These are phyloP conservation scores for Avena atlantica DNA, from an alignment of 176 grass and related monocot genomes.

Conservation along the genomic window DNA sequence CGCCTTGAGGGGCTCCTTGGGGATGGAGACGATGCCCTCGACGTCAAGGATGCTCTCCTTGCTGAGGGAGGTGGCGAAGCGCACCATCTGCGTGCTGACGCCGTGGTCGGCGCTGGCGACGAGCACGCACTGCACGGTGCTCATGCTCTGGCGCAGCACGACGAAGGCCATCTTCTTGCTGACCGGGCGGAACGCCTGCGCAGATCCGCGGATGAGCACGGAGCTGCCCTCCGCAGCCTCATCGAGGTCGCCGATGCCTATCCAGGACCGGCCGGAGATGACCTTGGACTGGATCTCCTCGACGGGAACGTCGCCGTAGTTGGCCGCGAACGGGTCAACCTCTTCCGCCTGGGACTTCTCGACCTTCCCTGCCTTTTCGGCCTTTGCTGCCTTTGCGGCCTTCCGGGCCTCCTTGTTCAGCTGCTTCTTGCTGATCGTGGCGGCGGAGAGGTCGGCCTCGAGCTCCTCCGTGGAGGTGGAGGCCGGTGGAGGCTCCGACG, in stretches of 20 bases:
- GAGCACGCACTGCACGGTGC: slow-evolving; percentile 89
- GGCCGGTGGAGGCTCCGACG: slow-evolving; percentile 45
- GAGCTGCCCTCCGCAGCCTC: slow-evolving; percentile 39
- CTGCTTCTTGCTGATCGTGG: slow-evolving; percentile 61
- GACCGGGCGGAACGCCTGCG: slow-evolving; percentile 68
- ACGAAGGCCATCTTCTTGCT: slow-evolving; percentile 98
- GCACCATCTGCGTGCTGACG: slow-evolving; percentile 91
- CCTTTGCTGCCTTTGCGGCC: slow-evolving; percentile 77
- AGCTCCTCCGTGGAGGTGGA: slow-evolving; percentile 5
- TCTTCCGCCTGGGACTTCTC: slow-evolving; percentile 10
- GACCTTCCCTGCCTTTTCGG: slow-evolving; percentile 57
- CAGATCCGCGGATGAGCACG: slow-evolving; percentile 73
- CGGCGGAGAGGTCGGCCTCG: neutral
- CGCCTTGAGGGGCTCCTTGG: slow-evolving; percentile 85
- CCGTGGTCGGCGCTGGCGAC: slow-evolving; percentile 59
- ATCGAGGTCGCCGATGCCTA: slow-evolving; percentile 51
- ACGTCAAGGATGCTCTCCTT: slow-evolving; percentile 90
- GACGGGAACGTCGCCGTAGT: slow-evolving; percentile 68
- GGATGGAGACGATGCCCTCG: slow-evolving; percentile 77
- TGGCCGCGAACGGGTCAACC: slow-evolving; percentile 54
- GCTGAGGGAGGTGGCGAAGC: slow-evolving; percentile 74
- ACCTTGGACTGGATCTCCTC: slow-evolving; percentile 90
- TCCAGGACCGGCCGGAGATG: slow-evolving; percentile 67
- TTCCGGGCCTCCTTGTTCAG: slow-evolving; percentile 86
- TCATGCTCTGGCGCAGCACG: slow-evolving; percentile 74